These are phyloP conservation scores for Leucoagaricus sp. DNA, from an alignment of 1,284 basidiomycete genomes.

Conservation along the genomic window DNA sequence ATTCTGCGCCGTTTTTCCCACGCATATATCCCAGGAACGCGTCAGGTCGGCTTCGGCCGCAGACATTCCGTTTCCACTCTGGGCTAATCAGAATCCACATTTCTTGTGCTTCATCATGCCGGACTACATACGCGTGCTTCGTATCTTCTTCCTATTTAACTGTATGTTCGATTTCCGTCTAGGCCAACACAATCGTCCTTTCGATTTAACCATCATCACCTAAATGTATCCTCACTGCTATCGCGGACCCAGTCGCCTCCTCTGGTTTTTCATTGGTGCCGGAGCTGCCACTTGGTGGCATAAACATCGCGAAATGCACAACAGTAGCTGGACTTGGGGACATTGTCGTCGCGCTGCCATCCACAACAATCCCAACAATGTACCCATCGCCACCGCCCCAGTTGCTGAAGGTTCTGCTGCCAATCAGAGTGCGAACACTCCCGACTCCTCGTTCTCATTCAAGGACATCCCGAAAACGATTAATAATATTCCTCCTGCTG, in stretches of 20 bases:
- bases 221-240: slow-evolving; percentile 27
- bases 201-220: neutral
- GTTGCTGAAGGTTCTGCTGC: neutral
- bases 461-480: slow-evolving; percentile 10
- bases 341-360: slow-evolving; percentile 11
- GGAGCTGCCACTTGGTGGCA: slow-evolving; percentile 51
- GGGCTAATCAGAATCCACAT: neutral
- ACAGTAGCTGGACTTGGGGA: slow-evolving; percentile 11
- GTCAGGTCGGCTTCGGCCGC: slow-evolving; percentile 3
- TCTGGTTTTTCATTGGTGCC: slow-evolving; percentile 71
- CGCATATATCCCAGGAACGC: neutral
- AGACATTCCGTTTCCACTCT: neutral
- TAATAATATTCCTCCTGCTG: slow-evolving; percentile 7
- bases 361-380: neutral
- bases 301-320: slow-evolving; percentile 30
- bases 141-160: neutral
- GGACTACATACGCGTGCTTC: neutral
- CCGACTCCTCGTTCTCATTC: slow-evolving; percentile 7
- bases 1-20: neutral
- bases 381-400: neutral
- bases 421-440: neutral
- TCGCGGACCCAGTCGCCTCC: slow-evolving; percentile 51
- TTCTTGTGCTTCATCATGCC: neutral
- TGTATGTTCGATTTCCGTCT: neutral
- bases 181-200: neutral